A percentile compares a stretch with the other conserved stretches of the same genome.
These are phyloP conservation scores for Letharia lupina DNA, from an alignment of 495 filamentous ascomycete species.

Conservation along the genomic window DNA sequence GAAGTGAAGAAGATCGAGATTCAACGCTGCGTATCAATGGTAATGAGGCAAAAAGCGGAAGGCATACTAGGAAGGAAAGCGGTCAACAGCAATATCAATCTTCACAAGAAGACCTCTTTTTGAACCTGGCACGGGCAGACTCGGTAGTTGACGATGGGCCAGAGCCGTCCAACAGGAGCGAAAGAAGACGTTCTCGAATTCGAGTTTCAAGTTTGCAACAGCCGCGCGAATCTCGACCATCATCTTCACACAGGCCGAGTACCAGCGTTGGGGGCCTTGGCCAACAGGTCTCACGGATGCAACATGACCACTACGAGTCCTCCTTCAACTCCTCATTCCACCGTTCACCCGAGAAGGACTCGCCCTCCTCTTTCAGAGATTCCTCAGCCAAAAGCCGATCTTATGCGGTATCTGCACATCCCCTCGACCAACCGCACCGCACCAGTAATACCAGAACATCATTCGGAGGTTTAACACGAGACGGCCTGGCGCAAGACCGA, in stretches of 20 bases:
- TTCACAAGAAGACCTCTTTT: conserved; percentile 52
- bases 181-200: conserved; percentile 25
- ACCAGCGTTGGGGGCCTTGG: conserved; percentile 21
- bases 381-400: conserved; percentile 32
- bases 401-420: conserved; percentile 41
- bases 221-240: conserved; percentile 30
- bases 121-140: conserved; percentile 53
- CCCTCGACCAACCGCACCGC: conserved; percentile 40
- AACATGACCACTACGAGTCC: conserved; percentile 7
- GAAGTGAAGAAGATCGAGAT: conserved; percentile 19
- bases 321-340: conserved; percentile 17
- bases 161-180: conserved; percentile 38
- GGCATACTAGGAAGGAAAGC: conserved; percentile 22
- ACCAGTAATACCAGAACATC: conserved; percentile 37
- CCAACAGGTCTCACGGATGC: conserved; percentile 6
- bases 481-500: conserved; percentile 36
- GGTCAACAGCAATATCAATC: conserved; percentile 29
- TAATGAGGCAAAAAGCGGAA: conserved; percentile 25
- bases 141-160: conserved; percentile 39
- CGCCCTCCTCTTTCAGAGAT: conserved; percentile 16
- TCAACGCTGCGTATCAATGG: conserved; percentile 32
- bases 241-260: conserved; percentile 36
- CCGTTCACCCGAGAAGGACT: conserved; percentile 8
- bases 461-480: conserved; percentile 38
- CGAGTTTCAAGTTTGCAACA: conserved; percentile 25